Evolutionary conservation across 1,284 basidiomycete species (phyloP).

Genomic region (Abortiporus biennis): DNA sequence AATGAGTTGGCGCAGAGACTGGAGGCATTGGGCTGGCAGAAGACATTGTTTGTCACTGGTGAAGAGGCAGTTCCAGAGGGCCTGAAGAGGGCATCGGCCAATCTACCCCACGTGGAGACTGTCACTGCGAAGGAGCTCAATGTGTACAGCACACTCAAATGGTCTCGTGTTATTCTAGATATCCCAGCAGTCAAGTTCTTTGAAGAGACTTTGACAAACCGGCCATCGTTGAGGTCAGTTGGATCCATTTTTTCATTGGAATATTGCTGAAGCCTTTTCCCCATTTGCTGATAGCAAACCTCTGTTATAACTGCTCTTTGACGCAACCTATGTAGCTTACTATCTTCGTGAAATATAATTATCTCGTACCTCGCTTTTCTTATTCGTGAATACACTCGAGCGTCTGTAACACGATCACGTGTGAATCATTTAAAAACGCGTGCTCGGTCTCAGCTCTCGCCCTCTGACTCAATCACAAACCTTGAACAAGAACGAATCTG

Average conservation of each 20-base stretch:
- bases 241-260: not conserved
- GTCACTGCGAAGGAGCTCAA: conserved; percentile 59
- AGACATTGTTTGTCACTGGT: conserved; percentile 71
- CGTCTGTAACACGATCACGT: too few relatives aligned
- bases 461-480: too few relatives aligned
- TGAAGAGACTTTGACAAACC: conserved; percentile 51
- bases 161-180: conserved; percentile 68
- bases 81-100: conserved; percentile 52
- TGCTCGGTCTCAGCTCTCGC: too few relatives aligned
- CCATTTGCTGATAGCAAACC: too few relatives aligned
- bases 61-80: conserved; percentile 46
- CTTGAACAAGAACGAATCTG: too few relatives aligned
- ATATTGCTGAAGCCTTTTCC: too few relatives aligned
- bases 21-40: conserved; percentile 53
- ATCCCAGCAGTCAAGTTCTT: conserved; percentile 65
- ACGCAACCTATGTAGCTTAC: too few relatives aligned
- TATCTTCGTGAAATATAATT: too few relatives aligned
- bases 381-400: too few relatives aligned
- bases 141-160: conserved; percentile 76
- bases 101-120: conserved; percentile 60
- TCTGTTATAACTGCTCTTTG: too few relatives aligned
- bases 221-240: not conserved
- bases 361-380: too few relatives aligned
- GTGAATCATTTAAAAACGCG: too few relatives aligned
- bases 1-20: conserved; percentile 53